Evolutionary conservation across 1,284 basidiomycete genomes (phyloP), one percentile per base, ranked within the genome.

Genomic region (Quambalaria eucalypti): DNA sequence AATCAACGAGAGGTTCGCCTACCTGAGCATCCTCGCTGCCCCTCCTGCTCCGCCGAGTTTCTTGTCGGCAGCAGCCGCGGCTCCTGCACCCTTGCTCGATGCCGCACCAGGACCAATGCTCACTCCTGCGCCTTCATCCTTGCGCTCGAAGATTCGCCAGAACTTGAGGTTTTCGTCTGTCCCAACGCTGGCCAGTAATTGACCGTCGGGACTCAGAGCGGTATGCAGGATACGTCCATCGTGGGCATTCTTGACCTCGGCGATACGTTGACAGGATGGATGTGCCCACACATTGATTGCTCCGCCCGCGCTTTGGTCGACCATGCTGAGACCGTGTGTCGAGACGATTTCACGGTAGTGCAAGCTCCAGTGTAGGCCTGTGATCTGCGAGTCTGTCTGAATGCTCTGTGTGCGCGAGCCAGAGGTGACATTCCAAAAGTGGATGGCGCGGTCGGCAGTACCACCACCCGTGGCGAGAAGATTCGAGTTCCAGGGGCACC

Each of bases 401-500:
- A 73, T 73, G 31, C 66, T 66, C 53, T 70, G 65, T 30, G 65
- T 64, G 12, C 71, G 64, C 26, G 73, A 65, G 58, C 65, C 65
- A 25, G 68, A 63, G 23, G 71, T 71, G 39, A 71, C 71, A 56
- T 74, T 74, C 90, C 91, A 95, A 60, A 95, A 82, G 73, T 97
- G 88, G 66, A 97, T 88, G 25, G 86, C 89, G 38, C 90, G 88
- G 73, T 98, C 93, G 60, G 87, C 87, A 0, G 90, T 92, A 0
- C 95, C 95, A 1, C 95, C 95, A 0, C 95, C 95, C 0, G 87
- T 86, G 0, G 93, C 93, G 48, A 98, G 83, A 7, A 98, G 80
- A 8, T 87, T 87, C 0, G 87, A 83, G 78, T 93, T 89, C 91
- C 93, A 97, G 0, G 93, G 90, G 65, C 90, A 96, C 90, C 95